These are phyloP conservation scores for Coemansia erecta DNA, from an alignment of 192 early-diverging fungal species.

Conservation along the genomic window DNA sequence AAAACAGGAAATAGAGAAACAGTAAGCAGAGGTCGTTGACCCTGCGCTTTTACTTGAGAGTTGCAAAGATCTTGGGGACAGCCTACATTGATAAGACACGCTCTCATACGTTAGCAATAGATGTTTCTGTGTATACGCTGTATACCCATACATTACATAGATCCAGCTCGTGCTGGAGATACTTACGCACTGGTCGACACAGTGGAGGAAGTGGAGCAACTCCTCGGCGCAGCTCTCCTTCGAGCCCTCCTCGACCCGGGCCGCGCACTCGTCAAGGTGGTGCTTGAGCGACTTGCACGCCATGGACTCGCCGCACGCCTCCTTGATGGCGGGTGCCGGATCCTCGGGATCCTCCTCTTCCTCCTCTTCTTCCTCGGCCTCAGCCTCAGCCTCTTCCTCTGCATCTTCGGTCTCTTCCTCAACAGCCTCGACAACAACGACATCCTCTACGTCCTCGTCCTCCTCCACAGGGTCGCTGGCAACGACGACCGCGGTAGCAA, in stretches of 20 bases:
- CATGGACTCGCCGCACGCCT: slow-evolving; percentile 60
- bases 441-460: slow-evolving; percentile 30
- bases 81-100: slow-evolving; percentile 39
- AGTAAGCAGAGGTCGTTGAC: not conserved
- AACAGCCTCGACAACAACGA: slow-evolving; percentile 39
- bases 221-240: slow-evolving; percentile 77
- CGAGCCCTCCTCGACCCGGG: slow-evolving; percentile 71
- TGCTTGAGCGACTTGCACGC: slow-evolving; percentile 71
- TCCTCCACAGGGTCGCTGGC: slow-evolving; percentile 27
- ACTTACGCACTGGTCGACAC: slow-evolving; percentile 80
- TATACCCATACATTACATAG: not conserved
- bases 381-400: slow-evolving; percentile 16
- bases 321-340: slow-evolving; percentile 19
- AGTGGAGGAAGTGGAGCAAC: slow-evolving; percentile 80
- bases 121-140: not conserved
- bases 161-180: not conserved
- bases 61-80: slow-evolving; percentile 62
- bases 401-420: slow-evolving; percentile 43
- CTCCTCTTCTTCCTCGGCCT: slow-evolving; percentile 28
- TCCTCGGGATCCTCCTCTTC: slow-evolving; percentile 51
- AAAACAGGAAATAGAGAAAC: slow-evolving; percentile 4
- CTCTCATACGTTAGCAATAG: not conserved
- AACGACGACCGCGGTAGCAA: slow-evolving; percentile 1
- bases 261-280: slow-evolving; percentile 73
- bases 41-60: slow-evolving; percentile 50